Evolutionary conservation across 225 moss, liverwort and hornwort species (phyloP).

Genomic region (Pseudisothecium myosuroides): DNA sequence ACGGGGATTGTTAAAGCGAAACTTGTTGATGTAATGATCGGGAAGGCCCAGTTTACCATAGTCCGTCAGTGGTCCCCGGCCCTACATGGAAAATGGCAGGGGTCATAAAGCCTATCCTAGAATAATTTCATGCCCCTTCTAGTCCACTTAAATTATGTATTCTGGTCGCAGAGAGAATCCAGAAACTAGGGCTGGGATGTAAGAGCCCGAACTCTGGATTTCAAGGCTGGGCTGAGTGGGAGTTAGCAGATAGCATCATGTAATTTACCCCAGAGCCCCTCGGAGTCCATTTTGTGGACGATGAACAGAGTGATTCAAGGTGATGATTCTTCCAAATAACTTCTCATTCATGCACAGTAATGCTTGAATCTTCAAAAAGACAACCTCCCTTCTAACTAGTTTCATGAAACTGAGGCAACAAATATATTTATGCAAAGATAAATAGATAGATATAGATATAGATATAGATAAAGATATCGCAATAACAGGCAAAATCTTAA

Average conservation of each 20-base stretch:
- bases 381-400: neutral
- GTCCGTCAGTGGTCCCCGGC: constrained; percentile 61
- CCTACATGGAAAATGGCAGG: constrained; percentile 15
- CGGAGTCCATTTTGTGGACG: neutral
- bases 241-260: neutral
- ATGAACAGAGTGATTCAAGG: neutral
- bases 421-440: neutral
- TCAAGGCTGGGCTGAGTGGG: neutral
- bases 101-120: neutral
- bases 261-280: neutral
- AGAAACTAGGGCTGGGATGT: neutral
- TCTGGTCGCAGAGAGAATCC: neutral
- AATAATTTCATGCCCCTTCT: neutral
- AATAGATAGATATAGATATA: neutral
- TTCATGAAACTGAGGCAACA: neutral
- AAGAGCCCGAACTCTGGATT: neutral
- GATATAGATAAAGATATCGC: neutral
- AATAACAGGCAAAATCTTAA: neutral
- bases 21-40: constrained; percentile 39
- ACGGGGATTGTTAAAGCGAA: constrained; percentile 33
- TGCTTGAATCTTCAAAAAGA: neutral
- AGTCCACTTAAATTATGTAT: neutral
- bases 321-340: neutral
- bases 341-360: neutral
- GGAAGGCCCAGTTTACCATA: constrained; percentile 50